Evolutionary conservation across 2,329 filamentous ascomycete genomes (phyloP).

Genomic region (Nannizziopsis barbatae): DNA sequence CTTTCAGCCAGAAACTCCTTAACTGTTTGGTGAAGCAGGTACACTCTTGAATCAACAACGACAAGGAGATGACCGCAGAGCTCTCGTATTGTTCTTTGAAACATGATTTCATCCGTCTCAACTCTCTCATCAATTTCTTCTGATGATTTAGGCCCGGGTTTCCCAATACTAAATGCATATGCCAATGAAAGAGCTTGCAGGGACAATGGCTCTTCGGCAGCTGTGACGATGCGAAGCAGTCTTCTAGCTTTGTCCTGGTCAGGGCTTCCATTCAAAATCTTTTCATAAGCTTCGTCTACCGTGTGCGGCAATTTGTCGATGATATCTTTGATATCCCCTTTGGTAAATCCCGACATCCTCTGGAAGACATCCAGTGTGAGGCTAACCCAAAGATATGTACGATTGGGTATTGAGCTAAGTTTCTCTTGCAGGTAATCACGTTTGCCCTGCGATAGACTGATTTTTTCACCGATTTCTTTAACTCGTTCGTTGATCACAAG

Average conservation of each 20-base stretch:
- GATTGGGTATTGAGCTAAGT: slow-evolving; percentile 24
- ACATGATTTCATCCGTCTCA: slow-evolving; percentile 10
- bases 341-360: slow-evolving; percentile 9
- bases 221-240: slow-evolving; percentile 29
- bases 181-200: slow-evolving; percentile 27
- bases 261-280: slow-evolving; percentile 25
- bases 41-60: slow-evolving; percentile 26
- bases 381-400: slow-evolving; percentile 35
- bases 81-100: slow-evolving; percentile 18
- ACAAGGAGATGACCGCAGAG: slow-evolving; percentile 31
- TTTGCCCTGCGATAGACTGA: slow-evolving; percentile 12
- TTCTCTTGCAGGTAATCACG: slow-evolving; percentile 11
- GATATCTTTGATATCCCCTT: slow-evolving; percentile 15
- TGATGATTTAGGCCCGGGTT: slow-evolving; percentile 7
- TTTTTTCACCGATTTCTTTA: slow-evolving; percentile 13
- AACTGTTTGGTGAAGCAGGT: slow-evolving; percentile 34
- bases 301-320: slow-evolving; percentile 18
- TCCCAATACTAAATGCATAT: slow-evolving; percentile 13
- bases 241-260: slow-evolving; percentile 21
- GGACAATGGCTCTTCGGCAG: slow-evolving; percentile 25
- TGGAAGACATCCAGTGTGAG: slow-evolving; percentile 21
- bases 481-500: slow-evolving; percentile 18
- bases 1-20: slow-evolving; percentile 27
- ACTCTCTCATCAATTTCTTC: slow-evolving; percentile 12
- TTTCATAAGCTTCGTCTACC: slow-evolving; percentile 25